phyloP scores from a whole-genome alignment of 805 yeast species.

The Pichia gijzeniarum region DNA sequence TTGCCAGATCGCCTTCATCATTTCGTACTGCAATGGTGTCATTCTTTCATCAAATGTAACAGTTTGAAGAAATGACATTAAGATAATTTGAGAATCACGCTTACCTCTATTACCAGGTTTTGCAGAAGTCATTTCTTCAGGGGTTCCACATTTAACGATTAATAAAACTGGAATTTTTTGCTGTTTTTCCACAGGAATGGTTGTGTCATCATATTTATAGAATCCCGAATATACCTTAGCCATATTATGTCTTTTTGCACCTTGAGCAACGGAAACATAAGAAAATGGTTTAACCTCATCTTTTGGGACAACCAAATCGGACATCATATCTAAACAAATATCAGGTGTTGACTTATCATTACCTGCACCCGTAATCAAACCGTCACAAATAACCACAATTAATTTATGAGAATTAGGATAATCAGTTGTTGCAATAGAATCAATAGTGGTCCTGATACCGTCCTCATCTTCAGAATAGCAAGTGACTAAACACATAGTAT shows the following conservation, averaged over 20 bases:
- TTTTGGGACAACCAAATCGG: slow-evolving; percentile 59
- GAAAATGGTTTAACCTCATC: slow-evolving; percentile 79
- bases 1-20: slow-evolving; percentile 68
- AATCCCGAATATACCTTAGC: slow-evolving; percentile 95
- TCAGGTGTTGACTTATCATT: slow-evolving; percentile 87
- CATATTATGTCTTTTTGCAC: slow-evolving; percentile 93
- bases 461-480: slow-evolving; percentile 91
- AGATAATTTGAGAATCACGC: slow-evolving; percentile 86
- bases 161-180: slow-evolving; percentile 75
- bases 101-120: slow-evolving; percentile 95
- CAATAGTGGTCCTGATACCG: slow-evolving; percentile 82
- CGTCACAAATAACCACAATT: slow-evolving; percentile 84
- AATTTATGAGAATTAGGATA: slow-evolving; percentile 94
- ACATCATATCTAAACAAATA: slow-evolving; percentile 80
- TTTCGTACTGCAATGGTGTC: slow-evolving; percentile 82
- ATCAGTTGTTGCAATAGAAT: slow-evolving; percentile 90
- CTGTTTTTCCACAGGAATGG: slow-evolving; percentile 75
- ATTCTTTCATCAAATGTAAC: slow-evolving; percentile 89
- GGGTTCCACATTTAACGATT: slow-evolving; percentile 85
- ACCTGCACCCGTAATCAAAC: slow-evolving; percentile 90
- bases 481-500: slow-evolving; percentile 72
- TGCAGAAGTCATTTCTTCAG: slow-evolving; percentile 59
- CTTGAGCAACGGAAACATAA: slow-evolving; percentile 93
- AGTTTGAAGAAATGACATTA: slow-evolving; percentile 85
- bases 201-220: slow-evolving; percentile 72